Base-by-base conservation (phyloP, 192 early-diverging fungal genomes). In the Backusella westeae region DNA sequence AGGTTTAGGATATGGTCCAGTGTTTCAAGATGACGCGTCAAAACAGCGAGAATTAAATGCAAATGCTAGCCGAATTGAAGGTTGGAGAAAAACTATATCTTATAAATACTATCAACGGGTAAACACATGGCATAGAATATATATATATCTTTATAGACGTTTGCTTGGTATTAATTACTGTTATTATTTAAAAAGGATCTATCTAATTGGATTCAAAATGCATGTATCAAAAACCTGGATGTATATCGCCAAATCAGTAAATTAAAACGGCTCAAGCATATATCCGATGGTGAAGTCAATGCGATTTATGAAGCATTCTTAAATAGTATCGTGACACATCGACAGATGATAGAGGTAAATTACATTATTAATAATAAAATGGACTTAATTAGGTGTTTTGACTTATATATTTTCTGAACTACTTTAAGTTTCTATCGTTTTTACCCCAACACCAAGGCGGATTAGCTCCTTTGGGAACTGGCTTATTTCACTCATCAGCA, bases 371-470 rank as follows among this genome's bases (percentile, higher is more conserved):
- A n/a, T 69, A 36, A 38, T 23, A 38, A 35, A 21, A 69, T 69
- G 23, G n/a, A n/a, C 35, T 38, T 35, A 8, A 8, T 10, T 19
- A 69, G 34, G 9, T 69, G 32, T 69, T 69, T n/a, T 69, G 29
- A 15, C 29, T 32, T 70, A 10, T 42, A 1, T 49, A 46, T 69
- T n/a, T 12, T 41, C 12, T 39, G 1, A 21, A 23, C n/a, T n/a
- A 23, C 8, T 2, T 44, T 3, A 34, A 89, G 89, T 87, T 94
- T 76, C 70, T 97, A 68, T 88, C 93, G 0, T 83, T 87, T 73
- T 76, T 95, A 34, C 94, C 95, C 34, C 90, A 94, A 66, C 89
- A 89, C 69, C 89, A 93, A 77, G 96, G 95, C 15, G 94, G 95
- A 14, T 78, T 95, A 67, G 87, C 90, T 70, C 93, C 93, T 44